These are phyloP conservation scores for Kwoniella sp. DNA, from an alignment of 768 basidiomycete genomes.

Conservation along the genomic window DNA sequence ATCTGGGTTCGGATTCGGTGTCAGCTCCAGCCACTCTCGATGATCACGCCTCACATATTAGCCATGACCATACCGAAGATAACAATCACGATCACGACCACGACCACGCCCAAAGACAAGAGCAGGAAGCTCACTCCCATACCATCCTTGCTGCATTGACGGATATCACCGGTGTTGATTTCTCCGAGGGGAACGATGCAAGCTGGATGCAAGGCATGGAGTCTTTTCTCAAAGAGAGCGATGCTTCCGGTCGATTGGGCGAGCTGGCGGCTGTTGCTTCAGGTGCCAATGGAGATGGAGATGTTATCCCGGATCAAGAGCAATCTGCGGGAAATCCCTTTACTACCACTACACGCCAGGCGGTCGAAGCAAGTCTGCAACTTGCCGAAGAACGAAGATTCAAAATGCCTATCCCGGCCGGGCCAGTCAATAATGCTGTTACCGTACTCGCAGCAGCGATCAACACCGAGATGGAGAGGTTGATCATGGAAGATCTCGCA, in stretches of 20 bases:
- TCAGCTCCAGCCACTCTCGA: not conserved
- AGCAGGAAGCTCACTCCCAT: conserved; percentile 38
- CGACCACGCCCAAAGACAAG: conserved; percentile 6
- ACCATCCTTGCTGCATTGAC: conserved; percentile 46
- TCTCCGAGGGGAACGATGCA: conserved; percentile 28
- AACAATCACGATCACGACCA: too few species aligned
- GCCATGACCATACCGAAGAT: conserved; percentile 4
- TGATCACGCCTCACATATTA: conserved; percentile 1
- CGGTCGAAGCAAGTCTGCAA: not conserved
- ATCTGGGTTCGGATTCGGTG: too few species aligned
- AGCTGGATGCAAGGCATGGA: conserved; percentile 44
- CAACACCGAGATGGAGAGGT: conserved; percentile 44
- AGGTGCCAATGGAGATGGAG: conserved; percentile 18
- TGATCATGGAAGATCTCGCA: conserved; percentile 43
- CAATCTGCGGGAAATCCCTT: not conserved
- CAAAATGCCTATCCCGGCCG: not conserved
- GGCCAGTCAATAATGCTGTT: conserved; percentile 10
- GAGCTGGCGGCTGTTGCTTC: conserved; percentile 44
- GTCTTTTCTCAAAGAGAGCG: conserved; percentile 35
- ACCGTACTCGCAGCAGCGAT: conserved; percentile 33
- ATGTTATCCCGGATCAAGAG: not conserved
- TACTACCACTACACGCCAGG: not conserved
- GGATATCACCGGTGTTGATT: conserved; percentile 26
- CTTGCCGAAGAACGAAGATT: not conserved
- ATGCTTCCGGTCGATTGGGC: conserved; percentile 37